Evolutionary conservation across 2,329 filamentous ascomycete species (phyloP), one percentile per base, ranked within the genome.

Genomic region (Davidsoniella eucalypti): DNA sequence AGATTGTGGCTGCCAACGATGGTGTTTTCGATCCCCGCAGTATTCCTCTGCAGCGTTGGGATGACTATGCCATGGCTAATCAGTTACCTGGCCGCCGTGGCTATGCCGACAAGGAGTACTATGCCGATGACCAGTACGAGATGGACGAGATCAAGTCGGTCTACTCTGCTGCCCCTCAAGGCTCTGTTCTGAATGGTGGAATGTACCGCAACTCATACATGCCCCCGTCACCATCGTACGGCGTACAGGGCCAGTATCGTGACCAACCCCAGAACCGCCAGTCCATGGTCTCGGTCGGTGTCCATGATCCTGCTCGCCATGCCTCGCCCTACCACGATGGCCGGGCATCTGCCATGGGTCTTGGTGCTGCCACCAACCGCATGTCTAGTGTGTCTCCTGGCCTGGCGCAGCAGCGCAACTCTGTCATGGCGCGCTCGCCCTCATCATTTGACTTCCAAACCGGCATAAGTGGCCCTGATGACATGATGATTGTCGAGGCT

Each of bases 91-190:
- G 92, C 16, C 86, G 90, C 53, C 87, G 92, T 54, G 88, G 87
- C 49, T 74, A 77, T 26, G 67, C 69, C 37, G 83, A 84, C 64
- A 85, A 87, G 67, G 73, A 78, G 21, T 76, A 72, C 42, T 68
- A 68, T 1, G 88, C 86, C 58, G 76, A 81, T 39, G 84, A 90
- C 55, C 79, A 82, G 55, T 94, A 87, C 60, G 92, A 98, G 66
- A 88, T 96, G 82, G 93, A 98, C 62, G 92, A 98, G 64, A 94
- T 96, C 73, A 88, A 87, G 63, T 94, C 87, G 0, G 81, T 93
- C 53, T 96, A 96, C 70, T 95, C 88, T 4, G 94, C 87, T 1
- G 85, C 88, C 54, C 90, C 73, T 70, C 88, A 64, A 73, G 87
- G 87, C 6, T 95, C 88, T 2, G 82, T 96, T 56, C 73, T 94